phyloP scores from a whole-genome alignment of 1,284 basidiomycete species.

The Wallemia ichthyophaga region DNA sequence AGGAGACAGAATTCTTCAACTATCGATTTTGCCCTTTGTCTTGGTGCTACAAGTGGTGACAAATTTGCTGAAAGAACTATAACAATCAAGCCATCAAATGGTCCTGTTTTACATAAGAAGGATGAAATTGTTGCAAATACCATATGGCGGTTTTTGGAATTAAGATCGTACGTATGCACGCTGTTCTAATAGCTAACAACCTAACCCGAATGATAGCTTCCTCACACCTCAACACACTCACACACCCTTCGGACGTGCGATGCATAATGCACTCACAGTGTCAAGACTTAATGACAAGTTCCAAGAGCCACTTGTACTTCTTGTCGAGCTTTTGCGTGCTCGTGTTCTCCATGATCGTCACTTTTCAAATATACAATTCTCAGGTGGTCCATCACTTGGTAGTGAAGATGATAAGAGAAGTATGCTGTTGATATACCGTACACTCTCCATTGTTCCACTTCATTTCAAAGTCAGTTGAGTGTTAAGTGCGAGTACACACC shows the following conservation, averaged over 20 bases:
- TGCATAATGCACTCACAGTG: slow-evolving; percentile 44
- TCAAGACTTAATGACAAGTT: slow-evolving; percentile 85
- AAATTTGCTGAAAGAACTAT: slow-evolving; percentile 42
- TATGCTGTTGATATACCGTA: slow-evolving; percentile 86
- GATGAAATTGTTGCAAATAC: slow-evolving; percentile 96
- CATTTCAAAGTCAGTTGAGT: slow-evolving; percentile 44
- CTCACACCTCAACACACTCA: slow-evolving; percentile 60
- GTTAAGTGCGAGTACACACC: too few relatives aligned
- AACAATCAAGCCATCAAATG: slow-evolving; percentile 15
- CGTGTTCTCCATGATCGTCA: slow-evolving; percentile 80
- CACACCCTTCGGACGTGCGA: slow-evolving; percentile 61
- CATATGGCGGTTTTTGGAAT: slow-evolving; percentile 87
- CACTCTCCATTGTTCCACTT: slow-evolving; percentile 70
- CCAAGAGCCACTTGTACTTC: slow-evolving; percentile 78
- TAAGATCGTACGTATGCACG: slow-evolving; percentile 43
- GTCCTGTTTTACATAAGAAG: slow-evolving; percentile 58
- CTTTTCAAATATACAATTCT: slow-evolving; percentile 63
- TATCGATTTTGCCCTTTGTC: slow-evolving; percentile 84
- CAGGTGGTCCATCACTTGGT: slow-evolving; percentile 82
- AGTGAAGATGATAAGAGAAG: slow-evolving; percentile 66
- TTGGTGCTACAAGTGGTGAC: slow-evolving; percentile 59
- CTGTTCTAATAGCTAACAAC: neutral
- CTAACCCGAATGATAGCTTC: slow-evolving; percentile 46
- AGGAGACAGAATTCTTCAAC: slow-evolving; percentile 83
- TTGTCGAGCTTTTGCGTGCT: slow-evolving; percentile 71